These are phyloP conservation scores for Elsinoe ampelina DNA, from an alignment of 2,329 filamentous ascomycete genomes.

Conservation along the genomic window DNA sequence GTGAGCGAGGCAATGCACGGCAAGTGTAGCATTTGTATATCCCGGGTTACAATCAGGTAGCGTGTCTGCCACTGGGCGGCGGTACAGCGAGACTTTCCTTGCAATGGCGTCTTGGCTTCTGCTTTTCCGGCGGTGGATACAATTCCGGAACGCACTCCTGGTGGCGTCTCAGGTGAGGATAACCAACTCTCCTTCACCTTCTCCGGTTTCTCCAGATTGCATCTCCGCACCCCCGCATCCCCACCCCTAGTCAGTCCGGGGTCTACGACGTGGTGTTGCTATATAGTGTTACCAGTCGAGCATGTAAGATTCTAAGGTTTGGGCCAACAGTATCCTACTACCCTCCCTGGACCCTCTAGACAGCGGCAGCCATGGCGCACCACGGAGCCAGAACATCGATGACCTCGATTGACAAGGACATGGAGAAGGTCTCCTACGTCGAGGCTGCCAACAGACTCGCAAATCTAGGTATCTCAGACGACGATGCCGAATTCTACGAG, in stretches of 20 bases:
- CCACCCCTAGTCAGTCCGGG: background rate
- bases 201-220: background rate
- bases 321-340: background rate
- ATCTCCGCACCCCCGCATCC: background rate
- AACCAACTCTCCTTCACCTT: background rate
- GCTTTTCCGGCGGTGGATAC: background rate
- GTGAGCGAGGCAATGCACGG: no score
- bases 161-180: background rate
- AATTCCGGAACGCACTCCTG: background rate
- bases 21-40: no score
- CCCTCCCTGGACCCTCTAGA: background rate
- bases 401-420: slow-evolving; percentile 18
- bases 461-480: slow-evolving; percentile 20
- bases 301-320: background rate
- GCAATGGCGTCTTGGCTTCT: background rate
- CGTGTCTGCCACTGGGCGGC: background rate
- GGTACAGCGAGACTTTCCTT: background rate
- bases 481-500: slow-evolving; percentile 21
- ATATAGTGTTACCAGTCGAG: background rate
- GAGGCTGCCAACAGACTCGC: slow-evolving; percentile 18
- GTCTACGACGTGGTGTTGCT: background rate
- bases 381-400: slow-evolving; percentile 5
- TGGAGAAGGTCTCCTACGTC: slow-evolving; percentile 18
- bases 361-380: background rate
- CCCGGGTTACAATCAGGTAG: background rate